These are phyloP conservation scores for Debaryomyces psychrophilus DNA, from an alignment of 1,139 yeast genomes.

Conservation along the genomic window DNA sequence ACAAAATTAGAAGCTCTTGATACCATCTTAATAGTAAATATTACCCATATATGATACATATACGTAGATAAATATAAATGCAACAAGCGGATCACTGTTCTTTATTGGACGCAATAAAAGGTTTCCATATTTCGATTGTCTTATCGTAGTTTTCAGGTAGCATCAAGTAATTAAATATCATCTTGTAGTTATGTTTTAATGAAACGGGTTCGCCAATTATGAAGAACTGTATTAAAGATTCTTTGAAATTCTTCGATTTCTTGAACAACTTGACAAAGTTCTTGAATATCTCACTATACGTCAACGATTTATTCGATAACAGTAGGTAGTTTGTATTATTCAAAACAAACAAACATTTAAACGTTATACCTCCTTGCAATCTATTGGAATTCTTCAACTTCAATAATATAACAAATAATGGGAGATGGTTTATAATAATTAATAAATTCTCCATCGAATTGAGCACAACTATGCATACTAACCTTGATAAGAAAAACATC, in stretches of 20 bases:
- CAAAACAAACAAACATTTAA: constrained; percentile 30
- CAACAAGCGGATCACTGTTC: background rate
- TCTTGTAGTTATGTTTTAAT: constrained; percentile 32
- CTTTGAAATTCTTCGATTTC: constrained; percentile 35
- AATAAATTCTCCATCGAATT: constrained; percentile 63
- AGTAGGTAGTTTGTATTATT: constrained; percentile 29
- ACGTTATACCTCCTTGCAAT: constrained; percentile 83
- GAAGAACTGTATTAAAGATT: constrained; percentile 31
- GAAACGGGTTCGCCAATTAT: constrained; percentile 35
- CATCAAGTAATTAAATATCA: constrained; percentile 47
- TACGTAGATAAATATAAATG: background rate
- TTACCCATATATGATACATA: background rate
- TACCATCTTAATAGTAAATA: background rate
- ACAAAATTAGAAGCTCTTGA: background rate
- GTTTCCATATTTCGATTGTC: constrained; percentile 37
- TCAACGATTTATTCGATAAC: constrained; percentile 43
- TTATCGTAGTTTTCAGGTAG: constrained; percentile 40
- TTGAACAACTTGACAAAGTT: constrained; percentile 38
- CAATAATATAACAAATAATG: constrained; percentile 77
- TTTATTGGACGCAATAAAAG: constrained; percentile 13
- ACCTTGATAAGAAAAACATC: constrained; percentile 65
- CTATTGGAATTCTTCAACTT: constrained; percentile 81
- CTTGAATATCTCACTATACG: constrained; percentile 40
- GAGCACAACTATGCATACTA: constrained; percentile 52
- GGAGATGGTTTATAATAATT: constrained; percentile 77